Evolutionary conservation across 2,329 filamentous ascomycete species (phyloP).

Genomic region (Claviceps capensis): DNA sequence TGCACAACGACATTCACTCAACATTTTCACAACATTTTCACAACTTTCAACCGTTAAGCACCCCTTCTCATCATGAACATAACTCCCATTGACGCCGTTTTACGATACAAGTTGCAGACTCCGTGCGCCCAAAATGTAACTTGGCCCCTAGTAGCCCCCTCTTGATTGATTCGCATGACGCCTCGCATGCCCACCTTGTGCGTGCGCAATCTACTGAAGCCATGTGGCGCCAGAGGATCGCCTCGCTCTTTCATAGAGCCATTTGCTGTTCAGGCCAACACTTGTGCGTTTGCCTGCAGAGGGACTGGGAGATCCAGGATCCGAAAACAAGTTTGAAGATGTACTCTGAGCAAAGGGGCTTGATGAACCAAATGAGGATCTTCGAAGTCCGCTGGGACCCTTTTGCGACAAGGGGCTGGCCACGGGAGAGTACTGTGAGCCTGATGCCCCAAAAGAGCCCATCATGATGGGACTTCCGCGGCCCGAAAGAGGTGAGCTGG

Average conservation of each 20-base stretch:
- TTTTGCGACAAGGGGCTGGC: conserved; percentile 53
- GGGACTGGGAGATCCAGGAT: conserved; percentile 59
- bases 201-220: conserved; percentile 14
- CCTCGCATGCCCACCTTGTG: background rate
- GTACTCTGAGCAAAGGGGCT: conserved; percentile 38
- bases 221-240: conserved; percentile 35
- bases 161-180: background rate
- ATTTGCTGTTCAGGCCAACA: conserved; percentile 78
- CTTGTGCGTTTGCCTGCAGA: conserved; percentile 52
- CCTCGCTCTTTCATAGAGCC: conserved; percentile 78
- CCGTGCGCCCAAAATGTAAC: background rate
- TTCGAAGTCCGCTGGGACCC: conserved; percentile 36
- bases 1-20: background rate
- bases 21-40: background rate
- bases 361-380: conserved; percentile 49
- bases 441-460: conserved; percentile 19
- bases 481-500: conserved; percentile 44
- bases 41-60: background rate
- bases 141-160: background rate
- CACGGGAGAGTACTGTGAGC: conserved; percentile 32
- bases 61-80: background rate
- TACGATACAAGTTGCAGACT: conserved; percentile 1
- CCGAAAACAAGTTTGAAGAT: conserved; percentile 34
- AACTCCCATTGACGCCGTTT: background rate
- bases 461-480: conserved; percentile 34